Evolutionary conservation across 148 eudicot genomes (phyloP).

Genomic region (Chenopodium album): DNA sequence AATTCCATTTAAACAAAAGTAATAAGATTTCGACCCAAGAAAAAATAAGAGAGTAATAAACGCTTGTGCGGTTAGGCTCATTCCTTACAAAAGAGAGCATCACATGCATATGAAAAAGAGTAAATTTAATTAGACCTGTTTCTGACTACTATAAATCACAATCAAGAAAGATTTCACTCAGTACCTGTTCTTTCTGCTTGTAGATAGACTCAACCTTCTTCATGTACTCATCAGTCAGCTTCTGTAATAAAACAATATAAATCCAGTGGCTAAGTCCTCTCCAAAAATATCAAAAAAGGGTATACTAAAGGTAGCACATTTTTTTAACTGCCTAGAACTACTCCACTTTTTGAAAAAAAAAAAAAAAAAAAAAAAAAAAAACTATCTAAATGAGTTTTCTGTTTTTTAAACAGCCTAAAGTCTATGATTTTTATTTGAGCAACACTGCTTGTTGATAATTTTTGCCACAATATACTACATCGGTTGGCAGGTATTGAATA

Average conservation of each 20-base stretch:
- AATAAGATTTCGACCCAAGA: no score
- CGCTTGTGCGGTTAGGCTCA: not conserved
- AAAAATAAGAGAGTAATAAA: no score
- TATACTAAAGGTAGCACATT: not conserved
- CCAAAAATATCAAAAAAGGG: not conserved
- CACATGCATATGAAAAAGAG: not conserved
- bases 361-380: no score
- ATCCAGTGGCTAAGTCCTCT: not conserved
- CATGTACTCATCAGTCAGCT: conserved; percentile 79
- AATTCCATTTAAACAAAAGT: not conserved
- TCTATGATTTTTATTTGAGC: no score
- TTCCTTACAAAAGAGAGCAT: not conserved
- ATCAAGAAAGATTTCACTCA: not conserved
- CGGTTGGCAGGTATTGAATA: no score
- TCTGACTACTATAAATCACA: not conserved
- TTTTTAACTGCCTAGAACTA: no score
- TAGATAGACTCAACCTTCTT: conserved; percentile 74
- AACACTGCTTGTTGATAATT: no score
- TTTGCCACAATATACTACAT: no score
- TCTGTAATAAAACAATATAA: conserved; percentile 45
- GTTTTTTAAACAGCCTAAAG: no score
- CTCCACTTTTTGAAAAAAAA: no score
- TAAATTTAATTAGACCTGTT: not conserved
- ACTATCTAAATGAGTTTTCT: no score
- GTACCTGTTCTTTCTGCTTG: conserved; percentile 97